Evolutionary conservation across 441 rosid genomes (phyloP), one percentile per base, ranked within the genome.

Genomic region (Adansonia grandidieri): DNA sequence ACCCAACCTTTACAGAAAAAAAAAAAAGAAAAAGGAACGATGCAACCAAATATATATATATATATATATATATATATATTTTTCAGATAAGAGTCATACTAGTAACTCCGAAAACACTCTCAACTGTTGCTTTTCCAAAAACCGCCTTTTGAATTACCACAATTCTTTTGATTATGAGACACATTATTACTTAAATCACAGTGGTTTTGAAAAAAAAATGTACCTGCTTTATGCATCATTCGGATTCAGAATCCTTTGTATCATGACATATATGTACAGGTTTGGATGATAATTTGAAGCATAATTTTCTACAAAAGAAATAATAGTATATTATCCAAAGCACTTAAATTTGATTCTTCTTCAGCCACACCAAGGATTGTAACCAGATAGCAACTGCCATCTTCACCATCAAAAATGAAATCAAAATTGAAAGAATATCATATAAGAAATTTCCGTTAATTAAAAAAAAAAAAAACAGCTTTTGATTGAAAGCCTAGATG

Each of bases 211-310:
- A 7, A 8, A 73, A 42, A 44, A 20, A 73, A 73, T 73, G 32
- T 42, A 11, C 77, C 77, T 3, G 37, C 37, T 19, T 60, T 7
- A 58, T 11, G 53, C 77, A 44, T 58, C 77, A 60, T 42, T 57
- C 42, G 14, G 42, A 74, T 74, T 14, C 44, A 44, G 42, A 58
- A 32, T 10, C 20, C 53, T 32, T 5, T 56, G 57, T 9, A 11
- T n/a, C 58, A 66, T 64, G 63, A 17, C 53, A 65, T 19, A 65
- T 22, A 56, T 40, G 17, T 8, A 19, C 42, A 54, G 3, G 13
- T 13, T n/a, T 40, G 62, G 10, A 54, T 53, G 15, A 54, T 17
- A 40, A 37, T 0, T 73, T 56, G 24, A 32, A 28, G 9, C 28
- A 32, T 32, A 37, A 54, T 9, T 32, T 54, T 71, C 28, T 9